Evolutionary conservation across 441 rosid species (phyloP).

Genomic region (Syzygium syzygioides): DNA sequence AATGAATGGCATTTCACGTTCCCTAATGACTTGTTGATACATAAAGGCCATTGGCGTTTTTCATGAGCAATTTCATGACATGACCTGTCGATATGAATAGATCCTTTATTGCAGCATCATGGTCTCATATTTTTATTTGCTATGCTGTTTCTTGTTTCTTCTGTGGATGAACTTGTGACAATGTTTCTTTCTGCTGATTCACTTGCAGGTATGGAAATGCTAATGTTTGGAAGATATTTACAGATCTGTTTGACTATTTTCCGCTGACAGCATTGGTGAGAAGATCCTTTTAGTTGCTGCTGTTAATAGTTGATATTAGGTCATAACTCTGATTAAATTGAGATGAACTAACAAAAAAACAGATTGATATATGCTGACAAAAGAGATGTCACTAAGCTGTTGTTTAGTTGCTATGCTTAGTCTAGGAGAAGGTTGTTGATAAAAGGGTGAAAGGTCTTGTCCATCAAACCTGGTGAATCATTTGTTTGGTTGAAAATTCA

Average conservation of each 20-base stretch:
- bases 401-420: not conserved
- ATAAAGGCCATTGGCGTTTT: not conserved
- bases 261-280: conserved; percentile 16
- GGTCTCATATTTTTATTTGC: not conserved
- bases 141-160: not conserved
- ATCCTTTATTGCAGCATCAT: not conserved
- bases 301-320: not conserved
- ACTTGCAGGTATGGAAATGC: conserved; percentile 17
- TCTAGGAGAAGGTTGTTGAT: not conserved
- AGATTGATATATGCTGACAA: not conserved
- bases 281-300: not conserved
- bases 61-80: not conserved
- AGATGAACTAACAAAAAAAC: not conserved
- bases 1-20: not conserved
- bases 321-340: not conserved
- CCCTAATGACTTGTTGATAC: not conserved
- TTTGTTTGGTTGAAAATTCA: not conserved
- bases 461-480: not conserved
- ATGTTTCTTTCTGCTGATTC: not conserved
- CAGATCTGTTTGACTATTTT: conserved; percentile 16
- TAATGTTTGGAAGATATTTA: conserved; percentile 16
- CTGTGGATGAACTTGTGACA: not conserved
- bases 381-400: not conserved
- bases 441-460: not conserved
- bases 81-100: not conserved